Base-by-base conservation (phyloP, 495 filamentous ascomycete genomes). In the Bacidia rubella region DNA sequence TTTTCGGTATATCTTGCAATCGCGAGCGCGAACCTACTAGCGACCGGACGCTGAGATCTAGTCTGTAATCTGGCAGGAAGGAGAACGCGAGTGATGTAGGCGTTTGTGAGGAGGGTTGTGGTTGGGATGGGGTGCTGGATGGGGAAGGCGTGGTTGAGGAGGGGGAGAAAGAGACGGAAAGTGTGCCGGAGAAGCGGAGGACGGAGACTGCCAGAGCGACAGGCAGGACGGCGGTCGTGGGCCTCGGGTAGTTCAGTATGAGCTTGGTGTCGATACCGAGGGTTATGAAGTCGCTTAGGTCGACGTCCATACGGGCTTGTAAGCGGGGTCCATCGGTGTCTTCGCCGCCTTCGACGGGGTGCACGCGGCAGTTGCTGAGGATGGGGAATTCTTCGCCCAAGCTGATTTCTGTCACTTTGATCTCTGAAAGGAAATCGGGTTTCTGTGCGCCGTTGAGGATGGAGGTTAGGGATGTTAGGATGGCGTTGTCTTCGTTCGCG, bases 311-410 rank as follows among this genome's bases (percentile, higher is more conserved):
- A 53, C 88, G 71, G 0, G 92, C 92, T 63, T 97, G 92, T n/a
- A 98, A 67, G 51, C 87, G 73, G 0, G 75, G 75, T 11, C 76
- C 80, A 42, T 82, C 82, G 24, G 68, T 61, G 10, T 74, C 78
- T 2, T 76, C 78, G 25, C 71, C 71, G 21, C 68, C 67, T 55
- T 93, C 87, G 0, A 86, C 81, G 2, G 85, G 85, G 21, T 87
- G 86, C 47, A 98, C 86, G 52, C 93, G 81, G 65, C 92, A 97
- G 66, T 98, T 98, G 72, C 90, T 96, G 66, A 98, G 94, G 17
- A 98, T 98, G 7, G 92, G 92, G 55, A 97, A 98, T 57, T 97
- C 93, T 58, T 98, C 92, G 19, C 92, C 92, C 0, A 98, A 72
- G 17, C 78, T 88, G 52, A 98, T 79, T 66, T 98, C 92, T 1